Evolutionary conservation across 2,329 filamentous ascomycete species (phyloP), one percentile per base, ranked within the genome.

Genomic region (Pezizomycotina sp.): DNA sequence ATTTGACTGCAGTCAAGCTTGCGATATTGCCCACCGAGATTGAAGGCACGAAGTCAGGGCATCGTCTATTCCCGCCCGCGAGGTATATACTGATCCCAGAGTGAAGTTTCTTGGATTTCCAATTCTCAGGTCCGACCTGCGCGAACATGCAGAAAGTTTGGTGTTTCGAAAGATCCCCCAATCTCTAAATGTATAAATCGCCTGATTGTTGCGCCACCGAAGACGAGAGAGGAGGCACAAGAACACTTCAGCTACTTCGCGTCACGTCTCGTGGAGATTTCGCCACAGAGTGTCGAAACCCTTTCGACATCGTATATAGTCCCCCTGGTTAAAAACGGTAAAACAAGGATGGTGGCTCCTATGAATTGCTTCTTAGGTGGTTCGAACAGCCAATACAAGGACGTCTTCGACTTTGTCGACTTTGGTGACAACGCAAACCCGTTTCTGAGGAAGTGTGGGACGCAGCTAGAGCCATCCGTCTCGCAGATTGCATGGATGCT

Each of bases 321-420:
- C 1, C 84, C 84, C 0, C 66, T 89, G 7, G 36, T 45, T 22
- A 45, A 43, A 10, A 45, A 50, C 47, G 13, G 56, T 60, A 38
- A 52, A 45, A 34, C 54, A 48, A 60, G 64, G 47, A 66, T 72
- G 48, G 64, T 83, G 27, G 65, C 69, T 10, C 86, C 89, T 4
- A 68, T 66, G 28, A 65, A 73, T 25, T 83, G 77, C 45, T 98
- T 92, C 55, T 64, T 98, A 2, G 89, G 89, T 6, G 64, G 67
- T 34, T 62, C 69, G 36, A 66, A 74, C 47, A 18, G 72, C 67
- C 48, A 46, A 5, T 98, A 91, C 51, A 77, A 72, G 7, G 79
- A 92, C 20, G 91, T 98, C 20, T 92, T 98, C 48, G 83, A 95
- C 54, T 98, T 93, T 57, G 84, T 95, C 9, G 80, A 95, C 54